A percentile compares a stretch with the other conserved stretches of the same genome.
These are phyloP conservation scores for Mycena venus DNA, from an alignment of 768 basidiomycete species.

Conservation along the genomic window DNA sequence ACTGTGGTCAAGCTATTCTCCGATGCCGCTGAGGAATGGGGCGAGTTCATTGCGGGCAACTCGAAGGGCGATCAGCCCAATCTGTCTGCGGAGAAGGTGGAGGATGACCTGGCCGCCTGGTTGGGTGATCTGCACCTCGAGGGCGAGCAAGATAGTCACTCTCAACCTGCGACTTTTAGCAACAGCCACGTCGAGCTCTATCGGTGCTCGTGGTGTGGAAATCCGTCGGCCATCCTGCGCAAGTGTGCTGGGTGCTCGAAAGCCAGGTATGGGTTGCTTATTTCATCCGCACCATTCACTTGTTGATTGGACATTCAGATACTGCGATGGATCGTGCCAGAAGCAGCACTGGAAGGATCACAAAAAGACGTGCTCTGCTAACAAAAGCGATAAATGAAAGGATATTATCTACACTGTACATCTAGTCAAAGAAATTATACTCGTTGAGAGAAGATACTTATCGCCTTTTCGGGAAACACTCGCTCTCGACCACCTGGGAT, in stretches of 20 bases:
- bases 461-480: neutral
- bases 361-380: slow-evolving; percentile 21
- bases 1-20: slow-evolving; percentile 63
- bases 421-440: neutral
- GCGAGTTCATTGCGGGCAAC: slow-evolving; percentile 53
- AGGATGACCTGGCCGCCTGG: slow-evolving; percentile 73
- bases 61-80: slow-evolving; percentile 45
- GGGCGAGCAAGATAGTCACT: slow-evolving; percentile 45
- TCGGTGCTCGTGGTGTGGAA: slow-evolving; percentile 74
- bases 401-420: neutral
- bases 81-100: slow-evolving; percentile 53
- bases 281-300: neutral
- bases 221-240: slow-evolving; percentile 69
- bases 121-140: slow-evolving; percentile 59
- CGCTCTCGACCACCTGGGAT: slow-evolving; percentile 67
- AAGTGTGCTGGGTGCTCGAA: slow-evolving; percentile 63
- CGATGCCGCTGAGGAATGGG: slow-evolving; percentile 62
- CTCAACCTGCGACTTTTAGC: slow-evolving; percentile 34
- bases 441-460: too few relatives aligned
- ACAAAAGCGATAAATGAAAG: slow-evolving; percentile 6
- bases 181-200: slow-evolving; percentile 65
- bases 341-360: slow-evolving; percentile 53
- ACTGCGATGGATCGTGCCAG: slow-evolving; percentile 54
- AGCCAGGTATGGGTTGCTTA: slow-evolving; percentile 47
- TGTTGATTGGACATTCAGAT: slow-evolving; percentile 37